Percentiles rank a stretch among this genome's conserved stretches.
Evolutionary conservation across 2,329 filamentous ascomycete species (phyloP).

Genomic region (Aphanoascus verrucosus): DNA sequence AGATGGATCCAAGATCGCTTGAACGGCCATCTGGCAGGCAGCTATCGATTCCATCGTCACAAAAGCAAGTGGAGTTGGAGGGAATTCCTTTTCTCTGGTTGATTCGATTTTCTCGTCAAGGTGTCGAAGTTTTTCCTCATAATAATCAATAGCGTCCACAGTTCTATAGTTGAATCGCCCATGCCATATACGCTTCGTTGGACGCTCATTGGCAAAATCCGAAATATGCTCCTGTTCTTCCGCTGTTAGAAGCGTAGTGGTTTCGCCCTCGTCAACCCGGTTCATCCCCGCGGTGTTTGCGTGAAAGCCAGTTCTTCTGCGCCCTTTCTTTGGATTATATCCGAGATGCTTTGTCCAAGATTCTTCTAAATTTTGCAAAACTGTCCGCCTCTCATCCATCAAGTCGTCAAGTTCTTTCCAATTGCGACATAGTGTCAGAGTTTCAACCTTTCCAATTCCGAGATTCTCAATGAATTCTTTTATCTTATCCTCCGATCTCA

Average conservation of each 20-base stretch:
- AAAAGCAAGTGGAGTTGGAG: slow-evolving; percentile 74
- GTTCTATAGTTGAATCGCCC: slow-evolving; percentile 62
- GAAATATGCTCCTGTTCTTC: slow-evolving; percentile 34
- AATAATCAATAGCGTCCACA: slow-evolving; percentile 89
- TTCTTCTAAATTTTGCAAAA: slow-evolving; percentile 66
- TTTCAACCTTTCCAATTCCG: slow-evolving; percentile 80
- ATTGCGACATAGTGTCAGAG: slow-evolving; percentile 72
- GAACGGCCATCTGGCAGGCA: slow-evolving; percentile 86
- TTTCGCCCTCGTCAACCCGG: slow-evolving; percentile 41
- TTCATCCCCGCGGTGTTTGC: slow-evolving; percentile 21
- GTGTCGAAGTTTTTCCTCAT: slow-evolving; percentile 69
- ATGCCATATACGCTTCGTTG: slow-evolving; percentile 65
- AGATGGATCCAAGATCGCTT: slow-evolving; percentile 82
- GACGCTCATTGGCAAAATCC: slow-evolving; percentile 43
- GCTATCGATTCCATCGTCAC: slow-evolving; percentile 96
- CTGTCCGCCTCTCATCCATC: slow-evolving; percentile 53
- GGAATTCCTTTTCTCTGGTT: slow-evolving; percentile 64
- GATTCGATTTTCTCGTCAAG: slow-evolving; percentile 63
- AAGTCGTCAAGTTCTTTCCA: slow-evolving; percentile 74
- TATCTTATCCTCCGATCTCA: slow-evolving; percentile 72
- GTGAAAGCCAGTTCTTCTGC: slow-evolving; percentile 25
- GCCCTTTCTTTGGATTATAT: slow-evolving; percentile 41
- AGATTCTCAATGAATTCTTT: slow-evolving; percentile 79
- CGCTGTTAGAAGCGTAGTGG: slow-evolving; percentile 47
- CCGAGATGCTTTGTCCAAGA: slow-evolving; percentile 71